A percentile compares a stretch with the other conserved stretches of the same genome.
Conservation (phyloP, 495 filamentous ascomycete species). For the Xylaria telfairii region DNA sequence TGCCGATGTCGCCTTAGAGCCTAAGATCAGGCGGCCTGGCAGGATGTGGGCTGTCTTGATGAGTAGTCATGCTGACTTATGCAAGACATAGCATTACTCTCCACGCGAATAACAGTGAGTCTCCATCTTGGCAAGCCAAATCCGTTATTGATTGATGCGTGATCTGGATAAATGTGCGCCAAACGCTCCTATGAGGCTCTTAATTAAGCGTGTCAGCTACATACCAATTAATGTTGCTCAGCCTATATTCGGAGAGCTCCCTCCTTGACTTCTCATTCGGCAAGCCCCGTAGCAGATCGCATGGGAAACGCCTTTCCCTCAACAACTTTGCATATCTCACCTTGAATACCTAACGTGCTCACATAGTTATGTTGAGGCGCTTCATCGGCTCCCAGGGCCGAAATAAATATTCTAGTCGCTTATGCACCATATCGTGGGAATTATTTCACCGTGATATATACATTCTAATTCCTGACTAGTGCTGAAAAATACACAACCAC, state of each 20-base stretch:
- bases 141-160: constrained; percentile 19
- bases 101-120: neutral
- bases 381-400: constrained; percentile 18
- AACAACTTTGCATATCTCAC: neutral
- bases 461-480: neutral
- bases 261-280: constrained; percentile 22
- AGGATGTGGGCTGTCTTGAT: neutral
- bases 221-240: constrained; percentile 22
- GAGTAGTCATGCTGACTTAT: constrained; percentile 12
- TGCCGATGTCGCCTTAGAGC: constrained; percentile 11
- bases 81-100: constrained; percentile 3
- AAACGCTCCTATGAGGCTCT: constrained; percentile 17
- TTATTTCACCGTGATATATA: neutral
- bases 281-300: constrained; percentile 18
- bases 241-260: constrained; percentile 24
- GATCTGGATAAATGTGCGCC: constrained; percentile 25
- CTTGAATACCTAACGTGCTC: neutral
- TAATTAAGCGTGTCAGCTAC: constrained; percentile 19
- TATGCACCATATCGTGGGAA: neutral
- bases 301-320: neutral
- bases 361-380: neutral
- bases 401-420: neutral
- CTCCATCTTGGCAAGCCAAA: constrained; percentile 2
- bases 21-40: constrained; percentile 7
- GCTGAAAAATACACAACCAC: neutral